Conservation (phyloP, 306 rosid species). For the Casuarina glauca region DNA sequence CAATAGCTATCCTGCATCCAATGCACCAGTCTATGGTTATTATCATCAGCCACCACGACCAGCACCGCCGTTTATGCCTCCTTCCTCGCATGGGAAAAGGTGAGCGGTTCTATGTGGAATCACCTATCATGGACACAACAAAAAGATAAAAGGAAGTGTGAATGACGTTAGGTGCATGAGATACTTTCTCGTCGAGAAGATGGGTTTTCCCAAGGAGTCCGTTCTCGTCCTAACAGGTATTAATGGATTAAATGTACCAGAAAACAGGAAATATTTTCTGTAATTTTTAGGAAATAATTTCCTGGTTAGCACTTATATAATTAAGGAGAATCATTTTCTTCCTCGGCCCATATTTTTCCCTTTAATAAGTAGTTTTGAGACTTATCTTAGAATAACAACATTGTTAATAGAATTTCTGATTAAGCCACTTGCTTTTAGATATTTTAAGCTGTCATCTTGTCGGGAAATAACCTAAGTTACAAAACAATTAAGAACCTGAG, state of each 20-base stretch:
- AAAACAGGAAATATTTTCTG: background rate
- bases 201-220: slow-evolving; percentile 48
- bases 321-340: no score
- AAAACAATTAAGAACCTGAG: no score
- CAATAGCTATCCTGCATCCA: background rate
- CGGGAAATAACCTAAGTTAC: no score
- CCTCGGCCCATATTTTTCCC: no score
- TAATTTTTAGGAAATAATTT: no score
- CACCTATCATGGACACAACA: slow-evolving; percentile 35
- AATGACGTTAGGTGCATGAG: slow-evolving; percentile 53
- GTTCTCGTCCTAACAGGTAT: slow-evolving; percentile 63
- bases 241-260: background rate
- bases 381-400: no score
- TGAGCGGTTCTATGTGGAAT: slow-evolving; percentile 56
- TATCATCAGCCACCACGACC: slow-evolving; percentile 27
- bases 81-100: slow-evolving; percentile 35
- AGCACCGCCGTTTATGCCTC: slow-evolving; percentile 11
- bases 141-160: slow-evolving; percentile 44
- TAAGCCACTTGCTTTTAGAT: no score
- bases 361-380: no score
- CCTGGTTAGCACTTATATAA: no score
- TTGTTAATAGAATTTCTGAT: no score
- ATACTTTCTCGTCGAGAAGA: slow-evolving; percentile 44
- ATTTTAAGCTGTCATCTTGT: no score
- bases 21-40: background rate